These are phyloP conservation scores for Trifolium subterraneum DNA, from an alignment of 306 rosid genomes.

Conservation along the genomic window DNA sequence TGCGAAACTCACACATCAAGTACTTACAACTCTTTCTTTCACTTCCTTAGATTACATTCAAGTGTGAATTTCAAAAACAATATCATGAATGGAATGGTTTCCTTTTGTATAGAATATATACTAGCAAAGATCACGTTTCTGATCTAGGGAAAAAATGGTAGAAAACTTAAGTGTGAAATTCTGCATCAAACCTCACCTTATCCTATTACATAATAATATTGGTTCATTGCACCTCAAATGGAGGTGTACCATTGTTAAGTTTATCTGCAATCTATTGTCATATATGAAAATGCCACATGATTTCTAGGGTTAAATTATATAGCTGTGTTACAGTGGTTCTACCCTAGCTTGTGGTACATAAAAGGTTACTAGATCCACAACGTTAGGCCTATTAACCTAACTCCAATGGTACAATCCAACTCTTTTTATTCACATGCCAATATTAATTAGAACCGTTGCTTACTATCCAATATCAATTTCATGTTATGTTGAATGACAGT, in stretches of 20 bases:
- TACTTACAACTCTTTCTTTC: conserved; percentile 40
- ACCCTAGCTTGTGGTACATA: not conserved
- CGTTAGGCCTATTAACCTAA: not conserved
- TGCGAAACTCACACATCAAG: conserved; percentile 51
- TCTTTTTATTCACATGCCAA: not conserved
- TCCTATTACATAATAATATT: not conserved
- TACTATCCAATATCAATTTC: not conserved
- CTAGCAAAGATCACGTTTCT: not conserved
- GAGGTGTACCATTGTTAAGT: not conserved
- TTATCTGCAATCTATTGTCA: conserved; percentile 10
- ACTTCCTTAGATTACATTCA: not conserved
- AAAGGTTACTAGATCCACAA: not conserved
- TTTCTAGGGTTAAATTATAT: not conserved
- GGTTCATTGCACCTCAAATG: not conserved
- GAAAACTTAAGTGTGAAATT: too few relatives aligned
- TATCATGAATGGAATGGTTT: not conserved
- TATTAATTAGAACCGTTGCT: too few relatives aligned
- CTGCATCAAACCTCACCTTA: not conserved
- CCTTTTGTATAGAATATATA: not conserved
- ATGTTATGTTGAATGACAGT: conserved; percentile 50
- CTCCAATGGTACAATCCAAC: not conserved
- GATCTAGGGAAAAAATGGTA: too few relatives aligned
- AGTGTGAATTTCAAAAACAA: not conserved
- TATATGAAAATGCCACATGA: not conserved
- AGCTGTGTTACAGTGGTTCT: not conserved